These are phyloP conservation scores for Balakata baccata DNA, from an alignment of 345 rosid species.

Conservation along the genomic window DNA sequence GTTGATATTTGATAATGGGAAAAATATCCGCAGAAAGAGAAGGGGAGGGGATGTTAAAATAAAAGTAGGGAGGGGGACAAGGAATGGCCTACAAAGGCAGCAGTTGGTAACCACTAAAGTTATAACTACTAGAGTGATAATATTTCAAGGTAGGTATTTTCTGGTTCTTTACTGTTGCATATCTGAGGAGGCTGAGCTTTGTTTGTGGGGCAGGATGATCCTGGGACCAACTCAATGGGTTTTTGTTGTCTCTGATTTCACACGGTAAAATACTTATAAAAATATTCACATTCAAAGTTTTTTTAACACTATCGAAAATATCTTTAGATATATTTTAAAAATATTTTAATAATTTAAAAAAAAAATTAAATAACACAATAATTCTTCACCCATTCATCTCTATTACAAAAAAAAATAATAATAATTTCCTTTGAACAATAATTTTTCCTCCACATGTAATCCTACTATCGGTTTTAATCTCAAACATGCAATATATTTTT, in stretches of 20 bases:
- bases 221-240: slow-evolving; percentile 13
- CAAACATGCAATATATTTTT: no score
- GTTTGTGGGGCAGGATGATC: slow-evolving; percentile 23
- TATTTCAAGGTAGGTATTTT: slow-evolving; percentile 40
- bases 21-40: background rate
- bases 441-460: no score
- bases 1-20: background rate
- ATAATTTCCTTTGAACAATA: no score
- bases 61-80: slow-evolving; percentile 19
- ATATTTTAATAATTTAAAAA: no score
- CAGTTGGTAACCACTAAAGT: slow-evolving; percentile 47
- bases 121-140: slow-evolving; percentile 45
- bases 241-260: background rate
- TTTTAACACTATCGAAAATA: no score
- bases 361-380: no score
- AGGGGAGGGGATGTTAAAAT: background rate
- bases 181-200: background rate
- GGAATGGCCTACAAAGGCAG: slow-evolving; percentile 39
- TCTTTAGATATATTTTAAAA: no score
- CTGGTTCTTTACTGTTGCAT: slow-evolving; percentile 27
- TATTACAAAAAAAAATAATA: no score
- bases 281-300: no score
- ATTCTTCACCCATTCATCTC: no score
- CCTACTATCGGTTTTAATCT: no score
- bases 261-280: no score